Evolutionary conservation across 768 basidiomycete species (phyloP).

Genomic region (Ramaria sp.): DNA sequence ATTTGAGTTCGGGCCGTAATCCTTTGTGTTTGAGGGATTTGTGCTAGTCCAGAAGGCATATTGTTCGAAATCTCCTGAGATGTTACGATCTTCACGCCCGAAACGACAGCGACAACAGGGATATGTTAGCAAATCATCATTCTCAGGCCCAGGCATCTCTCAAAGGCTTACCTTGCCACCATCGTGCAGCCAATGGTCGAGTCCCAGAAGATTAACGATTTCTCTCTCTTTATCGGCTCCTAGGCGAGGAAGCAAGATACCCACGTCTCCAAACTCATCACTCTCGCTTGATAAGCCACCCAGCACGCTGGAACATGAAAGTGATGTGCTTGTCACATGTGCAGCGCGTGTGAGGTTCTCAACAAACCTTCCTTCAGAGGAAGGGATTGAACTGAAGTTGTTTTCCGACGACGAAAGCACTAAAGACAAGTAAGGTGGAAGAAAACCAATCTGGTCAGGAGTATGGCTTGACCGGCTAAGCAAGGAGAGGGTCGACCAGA

Average conservation of each 20-base stretch:
- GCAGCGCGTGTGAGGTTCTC: slow-evolving; percentile 28
- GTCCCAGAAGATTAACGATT: slow-evolving; percentile 25
- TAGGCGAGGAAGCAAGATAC: slow-evolving; percentile 17
- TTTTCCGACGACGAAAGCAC: not conserved
- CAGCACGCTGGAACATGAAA: slow-evolving; percentile 40
- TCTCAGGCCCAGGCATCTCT: slow-evolving; percentile 8
- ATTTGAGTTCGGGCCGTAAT: not conserved
- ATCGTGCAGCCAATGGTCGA: slow-evolving; percentile 16
- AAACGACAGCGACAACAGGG: slow-evolving; percentile 13
- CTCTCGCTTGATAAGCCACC: slow-evolving; percentile 44
- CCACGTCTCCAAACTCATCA: slow-evolving; percentile 46
- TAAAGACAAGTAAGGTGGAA: not conserved
- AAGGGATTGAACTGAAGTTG: not conserved
- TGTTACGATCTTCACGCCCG: slow-evolving; percentile 9
- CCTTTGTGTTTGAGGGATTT: not conserved
- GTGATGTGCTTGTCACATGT: slow-evolving; percentile 27
- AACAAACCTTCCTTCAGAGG: slow-evolving; percentile 15
- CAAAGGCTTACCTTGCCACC: not conserved
- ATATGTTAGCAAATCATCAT: slow-evolving; percentile 8
- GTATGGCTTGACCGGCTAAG: not conserved
- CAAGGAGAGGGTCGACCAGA: not conserved
- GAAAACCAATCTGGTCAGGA: not conserved
- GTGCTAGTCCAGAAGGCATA: slow-evolving; percentile 14
- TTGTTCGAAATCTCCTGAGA: slow-evolving; percentile 5
- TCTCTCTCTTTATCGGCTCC: slow-evolving; percentile 29